Percentiles rank a stretch among this genome's conserved stretches.
Evolutionary conservation across 345 rosid species (phyloP).

Genomic region (Carallia pectinifolia): DNA sequence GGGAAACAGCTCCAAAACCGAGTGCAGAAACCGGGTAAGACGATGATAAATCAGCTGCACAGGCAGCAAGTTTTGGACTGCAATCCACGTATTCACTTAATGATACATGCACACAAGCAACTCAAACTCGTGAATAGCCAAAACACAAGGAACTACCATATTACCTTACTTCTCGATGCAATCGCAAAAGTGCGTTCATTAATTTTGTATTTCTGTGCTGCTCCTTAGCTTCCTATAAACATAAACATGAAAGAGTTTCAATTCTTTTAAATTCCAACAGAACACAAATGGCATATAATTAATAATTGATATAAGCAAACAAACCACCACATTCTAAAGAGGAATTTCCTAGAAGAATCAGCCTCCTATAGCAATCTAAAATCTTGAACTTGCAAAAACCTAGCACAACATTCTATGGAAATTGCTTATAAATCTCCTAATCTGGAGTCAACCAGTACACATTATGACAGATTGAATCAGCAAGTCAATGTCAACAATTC

Average conservation of each 20-base stretch:
- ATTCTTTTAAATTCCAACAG: slow-evolving; percentile 1
- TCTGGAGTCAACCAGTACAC: not conserved
- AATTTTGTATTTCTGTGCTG: slow-evolving; percentile 90
- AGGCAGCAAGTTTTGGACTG: slow-evolving; percentile 95
- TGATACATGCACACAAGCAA: slow-evolving; percentile 9
- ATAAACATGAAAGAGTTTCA: slow-evolving; percentile 23
- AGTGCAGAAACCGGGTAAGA: slow-evolving; percentile 88
- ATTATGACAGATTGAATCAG: not conserved
- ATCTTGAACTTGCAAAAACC: not conserved
- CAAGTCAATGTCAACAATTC: not conserved
- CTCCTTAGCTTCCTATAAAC: slow-evolving; percentile 73
- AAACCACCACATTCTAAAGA: not conserved
- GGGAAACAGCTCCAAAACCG: slow-evolving; percentile 93
- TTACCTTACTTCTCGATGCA: slow-evolving; percentile 95
- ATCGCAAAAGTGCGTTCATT: slow-evolving; percentile 76
- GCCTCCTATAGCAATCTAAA: too few species aligned
- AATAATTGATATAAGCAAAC: not conserved
- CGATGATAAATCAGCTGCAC: slow-evolving; percentile 89
- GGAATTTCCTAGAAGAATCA: not conserved
- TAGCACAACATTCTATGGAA: not conserved
- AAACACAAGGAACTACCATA: slow-evolving; percentile 12
- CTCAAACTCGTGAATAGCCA: slow-evolving; percentile 5
- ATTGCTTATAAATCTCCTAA: not conserved
- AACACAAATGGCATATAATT: not conserved
- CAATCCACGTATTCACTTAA: slow-evolving; percentile 35